Evolutionary conservation across 345 rosid genomes (phyloP).

Genomic region (Punica granatum): DNA sequence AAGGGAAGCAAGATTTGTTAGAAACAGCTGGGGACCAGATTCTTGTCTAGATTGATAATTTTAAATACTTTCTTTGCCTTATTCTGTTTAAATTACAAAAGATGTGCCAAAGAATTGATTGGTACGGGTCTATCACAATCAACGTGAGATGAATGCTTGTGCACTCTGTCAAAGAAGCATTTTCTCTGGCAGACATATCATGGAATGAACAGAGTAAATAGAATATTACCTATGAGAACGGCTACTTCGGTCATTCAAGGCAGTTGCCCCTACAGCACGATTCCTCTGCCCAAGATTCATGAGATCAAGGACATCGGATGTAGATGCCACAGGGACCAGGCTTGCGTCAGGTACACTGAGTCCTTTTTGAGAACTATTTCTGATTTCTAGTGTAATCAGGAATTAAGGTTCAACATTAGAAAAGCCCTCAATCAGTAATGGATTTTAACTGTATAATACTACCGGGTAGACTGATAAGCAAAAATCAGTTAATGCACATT

Average conservation of each 20-base stretch:
- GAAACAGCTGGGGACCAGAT: background rate
- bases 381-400: slow-evolving; percentile 71
- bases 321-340: slow-evolving; percentile 73
- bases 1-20: slow-evolving; percentile 4
- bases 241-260: slow-evolving; percentile 94
- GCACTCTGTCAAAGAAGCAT: no score
- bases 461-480: background rate
- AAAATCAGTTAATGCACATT: background rate
- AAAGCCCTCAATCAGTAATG: background rate
- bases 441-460: background rate
- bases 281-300: slow-evolving; percentile 90
- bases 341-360: slow-evolving; percentile 93
- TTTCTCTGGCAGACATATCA: no score
- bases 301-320: slow-evolving; percentile 76
- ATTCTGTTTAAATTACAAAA: no score
- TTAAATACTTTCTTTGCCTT: no score
- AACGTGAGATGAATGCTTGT: background rate
- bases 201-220: slow-evolving; percentile 1
- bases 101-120: background rate
- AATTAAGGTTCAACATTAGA: slow-evolving; percentile 10
- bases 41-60: no score
- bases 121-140: background rate
- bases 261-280: slow-evolving; percentile 92
- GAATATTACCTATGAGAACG: slow-evolving; percentile 83
- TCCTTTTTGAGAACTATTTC: slow-evolving; percentile 87